Conservation (phyloP, 2,329 filamentous ascomycete species). For the Colletotrichum higginsianum region DNA sequence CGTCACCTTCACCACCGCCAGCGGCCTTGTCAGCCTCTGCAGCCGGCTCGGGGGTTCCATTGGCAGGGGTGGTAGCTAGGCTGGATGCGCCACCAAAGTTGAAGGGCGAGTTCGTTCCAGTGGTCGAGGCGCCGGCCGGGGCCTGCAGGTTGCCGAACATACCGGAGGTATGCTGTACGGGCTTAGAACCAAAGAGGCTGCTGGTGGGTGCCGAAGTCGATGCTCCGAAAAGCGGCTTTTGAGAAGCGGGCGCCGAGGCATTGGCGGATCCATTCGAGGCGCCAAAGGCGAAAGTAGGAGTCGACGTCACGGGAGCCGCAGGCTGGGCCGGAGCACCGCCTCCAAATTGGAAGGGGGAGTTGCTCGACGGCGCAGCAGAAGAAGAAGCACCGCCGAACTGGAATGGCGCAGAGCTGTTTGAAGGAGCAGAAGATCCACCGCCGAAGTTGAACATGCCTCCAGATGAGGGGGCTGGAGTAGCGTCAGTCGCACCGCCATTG, state of each 20-base stretch:
- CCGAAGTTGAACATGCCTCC: conserved; percentile 57
- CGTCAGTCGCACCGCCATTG: conserved; percentile 46
- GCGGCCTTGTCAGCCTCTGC: conserved; percentile 53
- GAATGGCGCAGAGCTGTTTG: conserved; percentile 50
- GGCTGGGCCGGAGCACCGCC: conserved; percentile 28
- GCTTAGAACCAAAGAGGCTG: conserved; percentile 43
- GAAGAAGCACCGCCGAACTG: conserved; percentile 55
- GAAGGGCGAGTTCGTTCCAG: conserved; percentile 67
- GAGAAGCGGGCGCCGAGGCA: conserved; percentile 32
- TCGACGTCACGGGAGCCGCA: conserved; percentile 33
- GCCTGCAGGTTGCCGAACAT: conserved; percentile 58
- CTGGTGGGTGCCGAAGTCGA: conserved; percentile 33
- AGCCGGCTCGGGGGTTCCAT: conserved; percentile 71
- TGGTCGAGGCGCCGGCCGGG: conserved; percentile 60
- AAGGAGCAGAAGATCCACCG: conserved; percentile 42
- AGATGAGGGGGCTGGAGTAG: conserved; percentile 45
- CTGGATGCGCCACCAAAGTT: conserved; percentile 73
- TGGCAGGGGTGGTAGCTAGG: conserved; percentile 72
- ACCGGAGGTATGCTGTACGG: conserved; percentile 46
- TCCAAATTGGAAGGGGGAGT: conserved; percentile 43
- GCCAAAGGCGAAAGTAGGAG: conserved; percentile 46
- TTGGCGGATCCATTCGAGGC: conserved; percentile 22
- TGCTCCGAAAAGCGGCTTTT: conserved; percentile 32
- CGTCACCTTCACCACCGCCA: conserved; percentile 47
- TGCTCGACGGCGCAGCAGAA: conserved; percentile 36